A percentile compares a stretch with the other conserved stretches of the same genome.
phyloP scores from a whole-genome alignment of 176 grass and related monocot genomes.

The Dactylis glomerata region DNA sequence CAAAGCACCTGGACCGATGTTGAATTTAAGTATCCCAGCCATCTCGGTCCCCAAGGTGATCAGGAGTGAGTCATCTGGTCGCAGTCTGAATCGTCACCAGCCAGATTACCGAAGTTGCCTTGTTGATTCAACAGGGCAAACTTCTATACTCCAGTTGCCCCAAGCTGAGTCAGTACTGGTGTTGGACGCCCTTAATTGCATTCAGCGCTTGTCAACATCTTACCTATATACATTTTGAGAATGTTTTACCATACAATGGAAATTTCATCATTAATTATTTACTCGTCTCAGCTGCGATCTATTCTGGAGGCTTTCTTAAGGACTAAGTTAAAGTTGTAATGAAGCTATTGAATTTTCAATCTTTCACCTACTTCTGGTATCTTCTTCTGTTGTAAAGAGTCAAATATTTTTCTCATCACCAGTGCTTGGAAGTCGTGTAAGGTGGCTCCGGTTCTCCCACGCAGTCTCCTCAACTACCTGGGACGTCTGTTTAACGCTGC shows the following conservation, averaged over 20 bases:
- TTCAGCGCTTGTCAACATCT: background rate
- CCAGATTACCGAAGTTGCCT: background rate
- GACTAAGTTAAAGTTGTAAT: background rate
- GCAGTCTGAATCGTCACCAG: background rate
- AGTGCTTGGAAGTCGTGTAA: background rate
- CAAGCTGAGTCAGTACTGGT: background rate
- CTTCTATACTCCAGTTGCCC: background rate
- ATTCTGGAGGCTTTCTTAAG: background rate
- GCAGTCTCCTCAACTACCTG: too few species aligned
- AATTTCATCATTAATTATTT: background rate
- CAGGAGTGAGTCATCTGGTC: conserved; percentile 38
- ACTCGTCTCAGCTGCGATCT: background rate
- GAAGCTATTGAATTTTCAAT: background rate
- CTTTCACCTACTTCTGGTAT: background rate
- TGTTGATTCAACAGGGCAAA: background rate
- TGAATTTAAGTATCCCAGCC: conserved; percentile 42
- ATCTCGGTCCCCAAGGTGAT: conserved; percentile 36
- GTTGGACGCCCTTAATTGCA: background rate
- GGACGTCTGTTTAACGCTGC: background rate
- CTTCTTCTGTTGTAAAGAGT: background rate
- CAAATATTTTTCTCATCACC: background rate
- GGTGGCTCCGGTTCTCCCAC: background rate
- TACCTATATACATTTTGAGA: background rate
- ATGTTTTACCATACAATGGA: background rate
- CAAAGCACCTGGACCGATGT: conserved; percentile 68